Base-by-base conservation (phyloP, 371 early-diverging fungal genomes). In the Synchytrium microbalum region DNA sequence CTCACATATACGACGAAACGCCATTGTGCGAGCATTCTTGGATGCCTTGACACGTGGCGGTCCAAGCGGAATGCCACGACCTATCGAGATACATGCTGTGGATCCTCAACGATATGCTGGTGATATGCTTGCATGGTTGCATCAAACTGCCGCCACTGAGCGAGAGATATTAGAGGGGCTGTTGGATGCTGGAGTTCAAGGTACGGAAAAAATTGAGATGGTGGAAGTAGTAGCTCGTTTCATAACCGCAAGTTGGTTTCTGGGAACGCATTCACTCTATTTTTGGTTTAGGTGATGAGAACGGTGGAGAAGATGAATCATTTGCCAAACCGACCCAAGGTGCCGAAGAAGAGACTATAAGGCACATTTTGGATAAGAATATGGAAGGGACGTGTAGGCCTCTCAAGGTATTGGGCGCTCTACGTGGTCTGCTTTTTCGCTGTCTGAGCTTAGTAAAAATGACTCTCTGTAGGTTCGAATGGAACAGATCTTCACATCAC, bases 61-160 rank as follows among this genome's bases (percentile, higher is more conserved):
- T 0, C 91, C 88, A 10, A 83, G 85, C 31, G 92, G 92, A 1
- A 79, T 84, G 13, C 90, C 93, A 16, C 74, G 92, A 30, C 94
- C 96, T 0, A 93, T 94, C 58, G 96, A 96, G 67, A 66, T 92
- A 2, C 91, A 92, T 69, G 92, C 94, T 0, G 90, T 89, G 56
- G 95, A 96, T 67, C 89, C 95, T 1, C 69, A 89, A 61, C 79
- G 94, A 30, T 95, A 94, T 67, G 83, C 89, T 57, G 95, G 95
- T 10, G 97, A 95, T 65, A 93, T 95, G 90, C 74, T 95, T 14
- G 95, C 95, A 0, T 96, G 95, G 95, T 70, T 93, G 0, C 97
- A 96, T 79, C 94, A 94, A 75, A 86, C 92, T 0, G 82, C 85
- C 33, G 92, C 92, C 8, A 81, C 86, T 26, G 96, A 94, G 73